phyloP scores from a whole-genome alignment of 495 filamentous ascomycete genomes.

The Neurospora sp. region DNA sequence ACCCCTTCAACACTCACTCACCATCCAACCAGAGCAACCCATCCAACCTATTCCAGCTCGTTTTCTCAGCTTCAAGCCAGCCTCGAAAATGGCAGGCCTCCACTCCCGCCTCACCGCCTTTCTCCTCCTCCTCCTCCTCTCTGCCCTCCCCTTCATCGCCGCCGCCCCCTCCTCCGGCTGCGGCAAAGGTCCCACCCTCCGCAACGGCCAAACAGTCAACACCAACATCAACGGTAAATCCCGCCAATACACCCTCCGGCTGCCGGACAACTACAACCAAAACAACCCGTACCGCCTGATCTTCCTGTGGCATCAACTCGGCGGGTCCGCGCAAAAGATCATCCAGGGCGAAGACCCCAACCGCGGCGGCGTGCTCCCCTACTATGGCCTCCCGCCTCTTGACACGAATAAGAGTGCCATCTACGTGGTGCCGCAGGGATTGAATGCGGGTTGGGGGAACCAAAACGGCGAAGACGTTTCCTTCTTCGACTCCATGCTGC shows the following conservation, averaged over 20 bases:
- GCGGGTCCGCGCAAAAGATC: constrained; percentile 28
- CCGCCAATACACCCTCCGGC: constrained; percentile 28
- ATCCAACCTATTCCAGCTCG: neutral
- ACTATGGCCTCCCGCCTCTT: constrained; percentile 32
- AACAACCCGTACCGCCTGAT: constrained; percentile 31
- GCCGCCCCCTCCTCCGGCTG: constrained; percentile 28
- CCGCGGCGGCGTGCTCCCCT: constrained; percentile 23
- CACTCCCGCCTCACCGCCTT: neutral
- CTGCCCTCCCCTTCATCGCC: neutral
- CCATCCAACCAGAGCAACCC: neutral
- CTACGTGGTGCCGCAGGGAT: constrained; percentile 33
- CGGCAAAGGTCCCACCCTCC: constrained; percentile 27
- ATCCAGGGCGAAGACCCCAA: constrained; percentile 24
- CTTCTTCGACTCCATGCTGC: constrained; percentile 30
- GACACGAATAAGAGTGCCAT: constrained; percentile 30
- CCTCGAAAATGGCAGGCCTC: neutral
- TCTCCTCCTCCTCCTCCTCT: neutral
- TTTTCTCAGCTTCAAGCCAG: neutral
- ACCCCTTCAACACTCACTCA: neutral
- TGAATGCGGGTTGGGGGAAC: constrained; percentile 38
- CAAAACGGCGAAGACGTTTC: constrained; percentile 31
- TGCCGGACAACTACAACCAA: constrained; percentile 35
- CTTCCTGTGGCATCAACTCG: constrained; percentile 32
- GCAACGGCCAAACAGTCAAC: constrained; percentile 20
- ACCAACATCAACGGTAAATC: constrained; percentile 17